Percentiles rank a stretch among this genome's conserved stretches.
Conservation (phyloP, 2,329 filamentous ascomycete genomes). For the Elsinoe arachidis region DNA sequence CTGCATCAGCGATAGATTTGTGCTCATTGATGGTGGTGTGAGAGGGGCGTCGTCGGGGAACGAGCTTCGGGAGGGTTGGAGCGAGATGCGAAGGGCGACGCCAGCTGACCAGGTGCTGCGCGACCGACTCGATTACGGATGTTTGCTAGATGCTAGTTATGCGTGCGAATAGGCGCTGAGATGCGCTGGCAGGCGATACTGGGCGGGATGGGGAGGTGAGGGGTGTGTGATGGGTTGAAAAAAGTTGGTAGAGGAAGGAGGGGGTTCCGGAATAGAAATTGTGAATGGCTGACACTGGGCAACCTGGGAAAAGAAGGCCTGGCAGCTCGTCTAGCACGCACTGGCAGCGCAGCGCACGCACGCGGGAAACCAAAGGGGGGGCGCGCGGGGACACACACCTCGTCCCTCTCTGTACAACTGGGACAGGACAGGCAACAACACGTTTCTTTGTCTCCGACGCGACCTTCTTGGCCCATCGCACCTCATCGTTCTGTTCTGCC, state of each 20-base stretch:
- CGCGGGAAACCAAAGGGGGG: neutral
- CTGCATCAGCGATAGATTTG: slow-evolving; percentile 16
- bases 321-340: too few relatives aligned
- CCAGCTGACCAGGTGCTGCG: slow-evolving; percentile 6
- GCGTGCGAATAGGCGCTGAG: neutral
- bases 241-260: slow-evolving; percentile 9
- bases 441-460: slow-evolving; percentile 10
- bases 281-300: slow-evolving; percentile 2
- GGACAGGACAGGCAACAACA: slow-evolving; percentile 2
- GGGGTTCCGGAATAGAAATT: neutral
- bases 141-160: neutral
- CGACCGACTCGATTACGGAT: slow-evolving; percentile 1
- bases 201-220: neutral
- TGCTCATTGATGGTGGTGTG: slow-evolving; percentile 18
- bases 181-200: neutral
- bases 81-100: neutral
- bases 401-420: neutral
- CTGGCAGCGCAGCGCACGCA: neutral
- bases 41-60: slow-evolving; percentile 1
- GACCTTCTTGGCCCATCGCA: slow-evolving; percentile 1
- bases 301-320: neutral
- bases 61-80: neutral
- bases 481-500: neutral
- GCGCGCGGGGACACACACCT: neutral
- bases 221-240: slow-evolving; percentile 3